These are phyloP conservation scores for Saprolegnia diclina DNA, from an alignment of 352 stramenopile genomes.

Conservation along the genomic window DNA sequence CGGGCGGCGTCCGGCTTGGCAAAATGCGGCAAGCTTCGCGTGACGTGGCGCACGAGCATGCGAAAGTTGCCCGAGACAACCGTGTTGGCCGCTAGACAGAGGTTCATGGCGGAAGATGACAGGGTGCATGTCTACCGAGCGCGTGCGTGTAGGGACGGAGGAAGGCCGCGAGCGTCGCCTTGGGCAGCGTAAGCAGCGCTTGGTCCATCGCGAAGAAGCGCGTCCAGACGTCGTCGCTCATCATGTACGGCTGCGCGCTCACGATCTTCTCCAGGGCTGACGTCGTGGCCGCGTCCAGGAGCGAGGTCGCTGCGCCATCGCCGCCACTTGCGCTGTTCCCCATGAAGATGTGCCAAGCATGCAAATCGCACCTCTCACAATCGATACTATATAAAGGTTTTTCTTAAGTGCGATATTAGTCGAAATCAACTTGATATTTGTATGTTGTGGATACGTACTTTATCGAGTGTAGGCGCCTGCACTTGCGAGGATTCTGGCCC, in stretches of 20 bases:
- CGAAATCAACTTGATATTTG: too few relatives aligned
- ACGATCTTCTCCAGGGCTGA: constrained; percentile 70
- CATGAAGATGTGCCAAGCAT: not conserved
- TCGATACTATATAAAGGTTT: too few relatives aligned
- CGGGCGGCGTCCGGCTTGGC: not conserved
- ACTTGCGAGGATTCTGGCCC: too few relatives aligned
- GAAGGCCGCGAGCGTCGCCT: constrained; percentile 50
- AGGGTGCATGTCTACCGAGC: constrained; percentile 37
- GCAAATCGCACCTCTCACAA: too few relatives aligned
- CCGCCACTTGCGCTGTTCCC: constrained; percentile 3
- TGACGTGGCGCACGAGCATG: constrained; percentile 46
- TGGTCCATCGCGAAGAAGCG: constrained; percentile 39
- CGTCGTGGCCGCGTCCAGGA: constrained; percentile 32
- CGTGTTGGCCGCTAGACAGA: constrained; percentile 49
- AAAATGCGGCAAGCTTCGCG: not conserved
- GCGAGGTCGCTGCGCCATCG: not conserved
- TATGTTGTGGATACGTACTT: too few relatives aligned
- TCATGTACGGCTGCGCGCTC: constrained; percentile 39
- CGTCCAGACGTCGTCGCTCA: constrained; percentile 51
- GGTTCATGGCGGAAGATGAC: not conserved
- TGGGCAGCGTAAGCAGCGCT: constrained; percentile 48
- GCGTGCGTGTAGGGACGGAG: constrained; percentile 56
- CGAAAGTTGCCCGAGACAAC: constrained; percentile 68
- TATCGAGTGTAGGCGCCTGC: too few relatives aligned
- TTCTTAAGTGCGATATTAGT: too few relatives aligned